Percentiles rank a stretch among this genome's conserved stretches.
Evolutionary conservation across 169 alveolate genomes (phyloP).

Genomic region (Plasmodium vinckei): DNA sequence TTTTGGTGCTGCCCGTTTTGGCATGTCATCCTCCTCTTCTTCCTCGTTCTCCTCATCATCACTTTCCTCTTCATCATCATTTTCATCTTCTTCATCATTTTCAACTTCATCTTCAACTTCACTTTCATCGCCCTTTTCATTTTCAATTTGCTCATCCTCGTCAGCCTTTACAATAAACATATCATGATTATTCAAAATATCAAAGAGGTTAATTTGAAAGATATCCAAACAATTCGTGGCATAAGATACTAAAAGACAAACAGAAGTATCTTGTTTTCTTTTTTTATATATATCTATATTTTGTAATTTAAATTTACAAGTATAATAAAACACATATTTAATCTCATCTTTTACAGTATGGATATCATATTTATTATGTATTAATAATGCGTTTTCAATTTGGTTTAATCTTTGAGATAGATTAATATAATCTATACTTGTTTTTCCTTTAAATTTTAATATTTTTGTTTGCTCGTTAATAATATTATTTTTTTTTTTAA

Average conservation of each 20-base stretch:
- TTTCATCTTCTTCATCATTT: conserved; percentile 65
- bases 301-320: conserved; percentile 53
- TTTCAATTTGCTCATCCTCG: conserved; percentile 5
- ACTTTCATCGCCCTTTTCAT: conserved; percentile 20
- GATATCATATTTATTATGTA: conserved; percentile 42
- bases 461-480: conserved; percentile 42
- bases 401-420: conserved; percentile 21
- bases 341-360: conserved; percentile 76
- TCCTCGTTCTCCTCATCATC: neutral
- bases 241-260: conserved; percentile 26
- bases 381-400: conserved; percentile 28
- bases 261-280: conserved; percentile 34
- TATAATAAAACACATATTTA: conserved; percentile 60
- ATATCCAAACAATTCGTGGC: conserved; percentile 72
- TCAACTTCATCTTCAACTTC: conserved; percentile 36
- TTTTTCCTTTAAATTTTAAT: conserved; percentile 62
- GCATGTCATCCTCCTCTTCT: neutral
- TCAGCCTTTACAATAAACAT: conserved; percentile 22
- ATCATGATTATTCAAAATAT: conserved; percentile 70
- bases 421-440: conserved; percentile 25
- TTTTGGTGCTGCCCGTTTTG: conserved; percentile 1
- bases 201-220: conserved; percentile 78
- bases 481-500: conserved; percentile 45
- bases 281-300: conserved; percentile 53
- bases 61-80: conserved; percentile 9